These are phyloP conservation scores for Alnus rubra DNA, from an alignment of 306 rosid genomes.

Conservation along the genomic window DNA sequence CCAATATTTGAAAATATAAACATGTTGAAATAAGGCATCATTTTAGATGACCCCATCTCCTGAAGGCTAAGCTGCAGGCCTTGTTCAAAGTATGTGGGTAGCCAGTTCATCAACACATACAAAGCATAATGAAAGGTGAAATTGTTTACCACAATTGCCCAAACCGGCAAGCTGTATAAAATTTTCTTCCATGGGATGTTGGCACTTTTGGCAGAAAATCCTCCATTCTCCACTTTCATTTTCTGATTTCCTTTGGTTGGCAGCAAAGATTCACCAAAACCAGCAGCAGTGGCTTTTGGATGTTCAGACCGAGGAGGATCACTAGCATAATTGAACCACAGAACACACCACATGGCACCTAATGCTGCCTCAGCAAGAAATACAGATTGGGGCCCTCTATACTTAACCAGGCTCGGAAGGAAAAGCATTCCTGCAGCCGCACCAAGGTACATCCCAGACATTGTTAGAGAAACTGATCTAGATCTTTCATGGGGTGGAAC, in stretches of 20 bases:
- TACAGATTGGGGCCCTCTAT: slow-evolving; percentile 82
- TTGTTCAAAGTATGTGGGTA: slow-evolving; percentile 89
- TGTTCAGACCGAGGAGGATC: slow-evolving; percentile 76
- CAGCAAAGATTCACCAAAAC: slow-evolving; percentile 67
- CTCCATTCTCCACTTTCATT: slow-evolving; percentile 53
- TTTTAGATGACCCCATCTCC: slow-evolving; percentile 99
- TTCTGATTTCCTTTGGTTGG: slow-evolving; percentile 60
- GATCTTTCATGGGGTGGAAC: slow-evolving; percentile 98
- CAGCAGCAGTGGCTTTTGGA: slow-evolving; percentile 82
- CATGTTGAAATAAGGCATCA: slow-evolving; percentile 97
- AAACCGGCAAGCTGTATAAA: slow-evolving; percentile 75
- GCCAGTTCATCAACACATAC: slow-evolving; percentile 97
- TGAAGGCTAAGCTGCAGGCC: slow-evolving; percentile 96
- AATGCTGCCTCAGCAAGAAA: slow-evolving; percentile 75
- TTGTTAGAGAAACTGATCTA: slow-evolving; percentile 90
- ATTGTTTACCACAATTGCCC: slow-evolving; percentile 97
- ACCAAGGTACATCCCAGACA: slow-evolving; percentile 94
- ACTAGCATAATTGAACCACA: slow-evolving; percentile 76
- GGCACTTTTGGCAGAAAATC: slow-evolving; percentile 28
- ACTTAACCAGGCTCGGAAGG: slow-evolving; percentile 80
- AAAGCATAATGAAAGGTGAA: slow-evolving; percentile 95
- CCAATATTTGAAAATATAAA: slow-evolving; percentile 92
- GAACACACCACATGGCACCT: slow-evolving; percentile 78
- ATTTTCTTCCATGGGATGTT: slow-evolving; percentile 86
- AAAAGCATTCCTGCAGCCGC: slow-evolving; percentile 89